Conservation (phyloP, 805 yeast genomes). For the Wickerhamomyces queroliae region DNA sequence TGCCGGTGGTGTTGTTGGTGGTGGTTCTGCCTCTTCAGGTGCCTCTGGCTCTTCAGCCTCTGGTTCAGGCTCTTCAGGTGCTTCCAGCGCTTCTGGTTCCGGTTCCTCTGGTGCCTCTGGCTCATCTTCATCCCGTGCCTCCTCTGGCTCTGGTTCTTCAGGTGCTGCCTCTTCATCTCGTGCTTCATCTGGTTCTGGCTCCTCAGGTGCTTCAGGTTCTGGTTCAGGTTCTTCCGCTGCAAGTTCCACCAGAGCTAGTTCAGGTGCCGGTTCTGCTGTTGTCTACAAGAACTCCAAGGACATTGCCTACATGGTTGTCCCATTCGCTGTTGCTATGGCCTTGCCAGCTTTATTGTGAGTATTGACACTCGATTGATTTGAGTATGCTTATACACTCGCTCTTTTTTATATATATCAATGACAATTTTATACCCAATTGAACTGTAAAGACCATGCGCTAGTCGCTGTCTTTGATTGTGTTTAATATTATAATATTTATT, state of each 20-base stretch:
- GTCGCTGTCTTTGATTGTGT: too few relatives aligned
- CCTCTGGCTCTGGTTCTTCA: conserved; percentile 1
- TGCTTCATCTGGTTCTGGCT: not conserved
- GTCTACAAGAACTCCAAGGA: not conserved
- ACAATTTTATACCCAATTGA: not conserved
- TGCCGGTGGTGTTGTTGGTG: conserved; percentile 1
- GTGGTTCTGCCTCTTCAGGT: conserved; percentile 7
- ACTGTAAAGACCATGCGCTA: too few relatives aligned
- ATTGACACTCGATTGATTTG: not conserved
- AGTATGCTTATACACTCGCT: not conserved
- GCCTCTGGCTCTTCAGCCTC: conserved; percentile 10
- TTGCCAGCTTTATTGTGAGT: conserved; percentile 15
- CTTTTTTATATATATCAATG: not conserved
- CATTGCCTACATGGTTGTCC: conserved; percentile 12
- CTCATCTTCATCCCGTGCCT: not conserved
- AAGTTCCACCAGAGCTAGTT: not conserved
- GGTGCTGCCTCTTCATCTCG: not conserved
- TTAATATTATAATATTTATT: too few relatives aligned
- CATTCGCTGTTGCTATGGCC: conserved; percentile 12
- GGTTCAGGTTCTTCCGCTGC: not conserved
- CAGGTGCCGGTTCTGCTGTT: conserved; percentile 1
- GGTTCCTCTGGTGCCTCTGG: conserved; percentile 7
- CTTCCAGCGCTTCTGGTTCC: conserved; percentile 6
- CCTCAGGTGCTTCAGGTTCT: not conserved
- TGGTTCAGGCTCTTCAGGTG: conserved; percentile 7